phyloP scores from a whole-genome alignment of 139 green algal genomes.

The Coelastrella sp. region DNA sequence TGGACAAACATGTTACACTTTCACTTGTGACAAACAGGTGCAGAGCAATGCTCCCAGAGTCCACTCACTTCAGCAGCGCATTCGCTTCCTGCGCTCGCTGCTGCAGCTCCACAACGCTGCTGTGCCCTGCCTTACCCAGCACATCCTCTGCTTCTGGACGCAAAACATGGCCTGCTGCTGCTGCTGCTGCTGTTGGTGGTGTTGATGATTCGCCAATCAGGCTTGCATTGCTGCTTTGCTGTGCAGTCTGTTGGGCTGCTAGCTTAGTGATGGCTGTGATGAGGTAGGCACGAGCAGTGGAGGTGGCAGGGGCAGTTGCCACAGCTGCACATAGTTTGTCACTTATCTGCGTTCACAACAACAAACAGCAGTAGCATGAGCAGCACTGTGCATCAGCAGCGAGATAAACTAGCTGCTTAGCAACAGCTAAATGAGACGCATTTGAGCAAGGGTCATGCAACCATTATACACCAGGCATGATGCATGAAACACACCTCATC shows the following conservation, averaged over 20 bases:
- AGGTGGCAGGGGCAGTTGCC: not conserved
- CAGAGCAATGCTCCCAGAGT: not conserved
- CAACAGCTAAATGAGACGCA: too few relatives aligned
- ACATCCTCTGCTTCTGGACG: constrained; percentile 59
- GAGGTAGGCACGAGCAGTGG: constrained; percentile 57
- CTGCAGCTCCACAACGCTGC: constrained; percentile 83
- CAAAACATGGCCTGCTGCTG: not conserved
- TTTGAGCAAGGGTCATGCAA: too few relatives aligned
- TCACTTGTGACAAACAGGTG: too few relatives aligned
- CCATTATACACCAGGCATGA: too few relatives aligned
- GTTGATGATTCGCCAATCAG: not conserved
- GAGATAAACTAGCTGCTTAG: too few relatives aligned
- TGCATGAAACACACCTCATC: too few relatives aligned
- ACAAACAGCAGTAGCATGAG: not conserved
- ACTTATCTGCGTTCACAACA: constrained; percentile 5
- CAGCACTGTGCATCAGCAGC: too few relatives aligned
- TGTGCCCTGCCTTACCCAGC: constrained; percentile 51
- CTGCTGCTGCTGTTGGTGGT: constrained; percentile 4
- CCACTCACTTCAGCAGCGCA: constrained; percentile 67
- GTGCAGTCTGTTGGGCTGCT: constrained; percentile 44
- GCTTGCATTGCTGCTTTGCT: not conserved
- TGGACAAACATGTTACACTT: too few relatives aligned
- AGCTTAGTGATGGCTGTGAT: constrained; percentile 85
- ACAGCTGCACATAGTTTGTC: constrained; percentile 64
- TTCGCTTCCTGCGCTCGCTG: constrained; percentile 88